Base-by-base conservation (phyloP, 306 rosid genomes). In the Datisca glomerata region DNA sequence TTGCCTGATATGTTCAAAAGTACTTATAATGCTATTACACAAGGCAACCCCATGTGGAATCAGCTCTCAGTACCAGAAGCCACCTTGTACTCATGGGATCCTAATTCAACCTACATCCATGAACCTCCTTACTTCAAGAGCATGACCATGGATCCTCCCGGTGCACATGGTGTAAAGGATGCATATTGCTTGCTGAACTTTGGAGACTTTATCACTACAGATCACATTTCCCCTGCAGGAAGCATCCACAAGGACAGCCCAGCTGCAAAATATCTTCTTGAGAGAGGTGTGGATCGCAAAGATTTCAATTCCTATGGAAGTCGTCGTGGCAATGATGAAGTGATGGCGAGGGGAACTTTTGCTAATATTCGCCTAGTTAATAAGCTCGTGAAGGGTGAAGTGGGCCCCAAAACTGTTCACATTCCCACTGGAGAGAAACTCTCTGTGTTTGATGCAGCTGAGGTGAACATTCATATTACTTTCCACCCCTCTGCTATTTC, bases 291-390 rank as follows among this genome's bases (percentile, higher is more conserved):
- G 45, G 80, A 75, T 50, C 68, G 94, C 52, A 81, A 81, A 52
- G 94, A 86, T 63, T 86, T 86, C 75, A 81, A 86, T 67, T 86
- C 94, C 32, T 86, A 81, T 35, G 96, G 96, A 43, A 86, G 96
- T 69, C 86, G 86, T 18, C 85, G 96, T 41, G 96, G 96, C 47
- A 81, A 86, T 41, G 94, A 81, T 40, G 94, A 86, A 66, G 59
- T 86, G 40, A 86, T 86, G 96, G 83, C 86, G 17, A 63, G 85
- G 39, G 96, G 96, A 40, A 79, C 94, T 35, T 86, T 86, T 71
- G 96, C 96, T 49, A 86, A 86, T 47, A 86, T 81, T 57, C 94
- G 96, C 59, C 14, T 76, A 23, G 87, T 79, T 55, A 81, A 81
- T 60, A 86, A 86, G 69, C 61, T 81, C 21, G 56, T 81, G 79